Evolutionary conservation across 1,284 basidiomycete genomes (phyloP), one percentile per base, ranked within the genome.

Genomic region (Fomitopsis pinicola): DNA sequence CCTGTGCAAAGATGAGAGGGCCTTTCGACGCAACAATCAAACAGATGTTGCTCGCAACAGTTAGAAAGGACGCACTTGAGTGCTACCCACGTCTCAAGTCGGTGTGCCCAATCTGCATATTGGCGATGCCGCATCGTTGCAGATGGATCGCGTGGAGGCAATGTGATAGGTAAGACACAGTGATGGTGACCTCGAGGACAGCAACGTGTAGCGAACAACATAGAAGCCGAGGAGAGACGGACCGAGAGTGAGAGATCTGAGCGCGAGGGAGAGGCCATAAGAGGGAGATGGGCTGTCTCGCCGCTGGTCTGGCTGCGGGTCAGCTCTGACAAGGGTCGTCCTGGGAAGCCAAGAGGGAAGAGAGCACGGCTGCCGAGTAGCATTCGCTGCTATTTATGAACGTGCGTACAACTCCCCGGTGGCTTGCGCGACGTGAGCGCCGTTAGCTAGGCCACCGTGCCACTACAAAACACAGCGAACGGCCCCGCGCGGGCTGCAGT

Each of bases 141-240:
- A 22, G 28, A 33, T 10, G n/a, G 28, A 33, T 22, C 28, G 28
- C 48, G 9, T 33, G 48, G 48, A 50, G 15, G 28, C 48, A 50
- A 22, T 33, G 22, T 12, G 48, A 50, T 50, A 50, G 26, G n/a
- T n/a, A n/a, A n/a, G 48, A 50, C 14, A 9, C 5, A 35, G n/a
- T 36, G 52, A 53, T 38, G 52, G 36, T 36, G 36, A 53, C 52
- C 52, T 38, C 36, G 52, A 36, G 52, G 52, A 38, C 14, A 5
- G 52, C 52, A 54, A 54, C 52, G 52, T 54, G 52, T n/a, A 54
- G 52, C 35, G 35, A 54, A 54, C 52, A 35, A 17, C 17, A 53
- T 3, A 53, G 52, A 36, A 36, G 10, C 52, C 52, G 33, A 53
- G 15, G 46, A 30, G 46, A 15, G 15, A 15, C 28, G 19, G 19